phyloP scores from a whole-genome alignment of 148 eudicot genomes.

The Rhododendron griersonianum region DNA sequence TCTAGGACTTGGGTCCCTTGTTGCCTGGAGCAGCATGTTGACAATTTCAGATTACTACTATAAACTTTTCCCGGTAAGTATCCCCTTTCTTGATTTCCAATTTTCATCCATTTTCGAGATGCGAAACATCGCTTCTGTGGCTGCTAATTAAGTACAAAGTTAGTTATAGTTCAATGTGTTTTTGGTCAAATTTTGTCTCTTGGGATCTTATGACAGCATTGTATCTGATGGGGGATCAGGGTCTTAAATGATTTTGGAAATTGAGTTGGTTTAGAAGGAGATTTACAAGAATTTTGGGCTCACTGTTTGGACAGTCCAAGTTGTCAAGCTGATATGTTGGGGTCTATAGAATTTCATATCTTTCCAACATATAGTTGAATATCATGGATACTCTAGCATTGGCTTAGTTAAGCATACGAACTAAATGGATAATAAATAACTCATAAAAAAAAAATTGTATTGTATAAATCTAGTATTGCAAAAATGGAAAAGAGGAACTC shows the following conservation, averaged over 20 bases:
- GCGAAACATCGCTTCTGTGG: background rate
- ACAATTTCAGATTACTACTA: conserved; percentile 52
- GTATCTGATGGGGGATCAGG: background rate
- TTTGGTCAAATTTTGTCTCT: background rate
- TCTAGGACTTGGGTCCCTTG: conserved; percentile 52
- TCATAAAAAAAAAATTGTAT: background rate
- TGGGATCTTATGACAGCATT: background rate
- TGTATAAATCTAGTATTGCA: background rate
- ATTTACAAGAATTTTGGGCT: background rate
- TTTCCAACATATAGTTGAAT: background rate
- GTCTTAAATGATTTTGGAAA: too few relatives aligned
- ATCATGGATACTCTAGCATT: background rate
- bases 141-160: background rate
- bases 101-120: background rate
- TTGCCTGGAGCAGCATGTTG: conserved; percentile 48
- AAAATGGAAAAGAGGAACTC: background rate
- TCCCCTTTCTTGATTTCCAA: background rate
- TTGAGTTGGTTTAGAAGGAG: background rate
- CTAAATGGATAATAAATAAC: background rate
- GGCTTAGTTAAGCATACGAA: background rate
- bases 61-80: conserved; percentile 37
- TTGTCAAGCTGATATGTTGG: too few relatives aligned
- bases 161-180: background rate
- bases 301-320: background rate
- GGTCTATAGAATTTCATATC: background rate